Percentiles rank a stretch among this genome's conserved stretches.
Conservation (phyloP, 139 green algal genomes). For the Haematococcus lacustris region DNA sequence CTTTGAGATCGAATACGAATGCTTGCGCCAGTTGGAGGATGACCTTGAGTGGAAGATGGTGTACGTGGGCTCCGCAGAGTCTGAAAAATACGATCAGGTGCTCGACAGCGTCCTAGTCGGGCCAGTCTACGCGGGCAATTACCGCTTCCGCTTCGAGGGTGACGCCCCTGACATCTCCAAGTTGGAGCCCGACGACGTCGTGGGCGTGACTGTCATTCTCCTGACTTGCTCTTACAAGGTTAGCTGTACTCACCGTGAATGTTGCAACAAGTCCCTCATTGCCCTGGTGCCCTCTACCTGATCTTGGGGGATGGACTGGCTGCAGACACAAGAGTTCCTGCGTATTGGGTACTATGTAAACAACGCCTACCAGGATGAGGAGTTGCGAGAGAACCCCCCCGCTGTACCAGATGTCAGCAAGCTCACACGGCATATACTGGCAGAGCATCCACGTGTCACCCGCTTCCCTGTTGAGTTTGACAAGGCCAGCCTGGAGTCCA, state of each 20-base stretch:
- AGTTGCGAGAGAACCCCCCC: constrained; percentile 76
- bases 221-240: constrained; percentile 90
- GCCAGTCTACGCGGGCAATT: constrained; percentile 79
- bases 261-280: too few species aligned
- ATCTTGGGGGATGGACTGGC: too few species aligned
- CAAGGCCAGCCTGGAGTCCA: too few species aligned
- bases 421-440: constrained; percentile 69
- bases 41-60: constrained; percentile 94
- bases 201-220: constrained; percentile 91
- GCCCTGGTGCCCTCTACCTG: too few species aligned
- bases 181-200: constrained; percentile 65
- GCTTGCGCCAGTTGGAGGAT: constrained; percentile 61
- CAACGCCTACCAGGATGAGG: constrained; percentile 88
- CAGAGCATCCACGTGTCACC: constrained; percentile 76
- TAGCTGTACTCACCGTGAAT: too few species aligned
- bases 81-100: constrained; percentile 87
- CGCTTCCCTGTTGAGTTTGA: constrained; percentile 25
- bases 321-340: constrained; percentile 71
- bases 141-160: constrained; percentile 84
- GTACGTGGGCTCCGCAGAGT: constrained; percentile 93
- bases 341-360: constrained; percentile 94
- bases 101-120: constrained; percentile 89
- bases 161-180: constrained; percentile 73
- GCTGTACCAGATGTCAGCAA: constrained; percentile 58
- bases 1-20: constrained; percentile 97